These are phyloP conservation scores for Aquilaria agallochum DNA, from an alignment of 441 rosid genomes.

Conservation along the genomic window DNA sequence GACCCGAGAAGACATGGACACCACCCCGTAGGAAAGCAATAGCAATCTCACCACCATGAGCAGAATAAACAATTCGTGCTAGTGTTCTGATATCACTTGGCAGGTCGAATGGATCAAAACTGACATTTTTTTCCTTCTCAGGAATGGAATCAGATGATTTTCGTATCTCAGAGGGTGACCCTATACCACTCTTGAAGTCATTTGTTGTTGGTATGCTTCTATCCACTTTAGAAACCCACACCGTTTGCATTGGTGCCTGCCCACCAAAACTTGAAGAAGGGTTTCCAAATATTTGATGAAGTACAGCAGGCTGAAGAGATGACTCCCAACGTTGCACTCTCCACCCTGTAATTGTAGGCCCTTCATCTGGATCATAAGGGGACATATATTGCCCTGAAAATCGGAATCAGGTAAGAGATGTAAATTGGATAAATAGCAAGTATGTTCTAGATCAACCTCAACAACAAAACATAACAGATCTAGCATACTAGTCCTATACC, in stretches of 20 bases:
- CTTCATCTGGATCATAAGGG: conserved; percentile 99
- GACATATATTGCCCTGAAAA: conserved; percentile 97
- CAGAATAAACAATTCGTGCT: conserved; percentile 95
- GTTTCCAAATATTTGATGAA: conserved; percentile 96
- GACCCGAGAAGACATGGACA: conserved; percentile 97
- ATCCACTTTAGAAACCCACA: conserved; percentile 96
- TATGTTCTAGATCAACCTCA: neutral
- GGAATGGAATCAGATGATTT: conserved; percentile 50
- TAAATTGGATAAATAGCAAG: neutral
- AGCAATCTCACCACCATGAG: conserved; percentile 99
- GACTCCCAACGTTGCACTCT: conserved; percentile 99
- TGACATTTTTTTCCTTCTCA: conserved; percentile 68
- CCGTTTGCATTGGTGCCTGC: conserved; percentile 97
- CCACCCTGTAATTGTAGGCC: conserved; percentile 99
- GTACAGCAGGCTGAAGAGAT: conserved; percentile 95
- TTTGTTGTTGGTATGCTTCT: conserved; percentile 87
- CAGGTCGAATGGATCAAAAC: conserved; percentile 97
- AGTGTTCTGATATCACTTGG: conserved; percentile 97
- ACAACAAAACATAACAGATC: conserved; percentile 3
- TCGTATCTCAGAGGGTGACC: conserved; percentile 47
- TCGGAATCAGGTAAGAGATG: conserved; percentile 10
- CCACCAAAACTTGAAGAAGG: conserved; percentile 96
- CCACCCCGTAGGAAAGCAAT: conserved; percentile 97
- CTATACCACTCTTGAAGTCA: conserved; percentile 67
- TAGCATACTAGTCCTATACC: neutral